Base-by-base conservation (phyloP, 1,284 basidiomycete species). In the Malassezia pachydermatis region DNA sequence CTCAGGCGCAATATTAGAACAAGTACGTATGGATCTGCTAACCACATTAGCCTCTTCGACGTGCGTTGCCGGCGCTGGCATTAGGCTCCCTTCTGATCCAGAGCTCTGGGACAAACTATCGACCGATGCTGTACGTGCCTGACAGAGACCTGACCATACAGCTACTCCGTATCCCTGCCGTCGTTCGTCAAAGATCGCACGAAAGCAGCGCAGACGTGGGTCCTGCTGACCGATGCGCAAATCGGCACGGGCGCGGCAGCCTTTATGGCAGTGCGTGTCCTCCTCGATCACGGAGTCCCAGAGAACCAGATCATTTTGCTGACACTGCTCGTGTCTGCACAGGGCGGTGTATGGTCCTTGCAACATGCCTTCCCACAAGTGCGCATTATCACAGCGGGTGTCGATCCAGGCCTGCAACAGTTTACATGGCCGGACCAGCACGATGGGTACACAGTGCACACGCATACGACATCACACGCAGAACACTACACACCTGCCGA, bases 161-260 rank as follows among this genome's bases (percentile, higher is more conserved):
- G n/a, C n/a, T n/a, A n/a, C n/a, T 84, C 89, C 60, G 78, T 80
- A 41, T 81, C 80, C 74, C 78, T 96, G 13, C 92, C 92, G 0
- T 32, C 76, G 1, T 70, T 66, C 45, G 52, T 70, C 6, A 46
- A 56, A n/a, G 41, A 51, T 14, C 48, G 64, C 6, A 41, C 51
- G 20, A 51, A 45, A 5, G 66, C 88, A 1, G 70, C 76, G 50
- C 75, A 83, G 35, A 76, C 84, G 2, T 88, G 82, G 76, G 88
- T 92, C 1, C 83, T 95, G 68, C 73, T 98, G n/a, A 77, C 95
- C 25, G 92, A 96, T 68, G 85, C 86, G 3, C 90, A 92, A 81
- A 88, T 96, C 72, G 88, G 88, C 4, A 96, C 90, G 0, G 92
- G 84, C 2, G 90, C 92, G 0, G 82, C 90, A 4, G 89, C 87